These are phyloP conservation scores for Ganoderma multipileum DNA, from an alignment of 1,284 basidiomycete species.

Conservation along the genomic window DNA sequence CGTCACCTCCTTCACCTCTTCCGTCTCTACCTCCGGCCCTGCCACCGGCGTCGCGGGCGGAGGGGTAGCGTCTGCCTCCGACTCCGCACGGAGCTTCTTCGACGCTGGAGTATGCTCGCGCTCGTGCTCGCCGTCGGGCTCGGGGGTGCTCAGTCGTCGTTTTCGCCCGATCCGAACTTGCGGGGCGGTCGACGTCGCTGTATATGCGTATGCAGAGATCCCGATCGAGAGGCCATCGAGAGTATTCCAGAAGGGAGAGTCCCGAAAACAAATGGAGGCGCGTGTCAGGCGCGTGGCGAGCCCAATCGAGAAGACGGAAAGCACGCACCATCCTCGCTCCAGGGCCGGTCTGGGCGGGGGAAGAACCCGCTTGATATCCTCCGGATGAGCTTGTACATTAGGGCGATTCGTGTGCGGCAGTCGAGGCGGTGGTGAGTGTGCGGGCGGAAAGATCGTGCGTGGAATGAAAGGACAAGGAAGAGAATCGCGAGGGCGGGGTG, in stretches of 20 bases:
- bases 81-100: conserved; percentile 54
- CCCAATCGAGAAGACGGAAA: conserved; percentile 8
- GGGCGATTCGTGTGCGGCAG: not conserved
- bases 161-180: conserved; percentile 70
- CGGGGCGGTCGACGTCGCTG: conserved; percentile 78
- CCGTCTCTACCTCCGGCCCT: conserved; percentile 44
- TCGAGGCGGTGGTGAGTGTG: not conserved
- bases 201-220: conserved; percentile 4
- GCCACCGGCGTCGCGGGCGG: conserved; percentile 30
- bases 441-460: conserved; percentile 4
- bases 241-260: conserved; percentile 23
- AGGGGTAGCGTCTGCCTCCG: conserved; percentile 28
- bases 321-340: conserved; percentile 75
- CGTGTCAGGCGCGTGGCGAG: conserved; percentile 33
- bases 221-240: conserved; percentile 13
- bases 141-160: conserved; percentile 63
- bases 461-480: not conserved
- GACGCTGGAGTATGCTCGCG: conserved; percentile 42
- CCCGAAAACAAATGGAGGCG: conserved; percentile 2
- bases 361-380: conserved; percentile 75
- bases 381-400: conserved; percentile 71
- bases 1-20: conserved; percentile 71
- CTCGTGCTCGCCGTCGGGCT: conserved; percentile 49
- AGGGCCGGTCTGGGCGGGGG: conserved; percentile 72
- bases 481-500: conserved; percentile 17